Percentiles rank a stretch among this genome's conserved stretches.
Conservation (phyloP, 2,329 filamentous ascomycete species). For the Drechslera avenae region DNA sequence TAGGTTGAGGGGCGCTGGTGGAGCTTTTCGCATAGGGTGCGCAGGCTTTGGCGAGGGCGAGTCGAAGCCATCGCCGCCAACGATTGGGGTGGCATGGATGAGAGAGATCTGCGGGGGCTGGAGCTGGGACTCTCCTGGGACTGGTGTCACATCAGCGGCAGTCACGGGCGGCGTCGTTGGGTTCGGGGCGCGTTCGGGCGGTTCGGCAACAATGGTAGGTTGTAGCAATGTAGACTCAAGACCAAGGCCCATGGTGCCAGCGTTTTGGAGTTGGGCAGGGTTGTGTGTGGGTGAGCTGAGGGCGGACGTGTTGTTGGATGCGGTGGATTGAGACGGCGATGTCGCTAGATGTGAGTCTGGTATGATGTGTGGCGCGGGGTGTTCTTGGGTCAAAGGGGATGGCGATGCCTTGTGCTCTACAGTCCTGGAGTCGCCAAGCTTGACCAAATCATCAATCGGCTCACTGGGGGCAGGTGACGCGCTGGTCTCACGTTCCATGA, state of each 20-base stretch:
- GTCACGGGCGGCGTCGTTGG: slow-evolving; percentile 22
- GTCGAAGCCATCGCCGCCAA: slow-evolving; percentile 46
- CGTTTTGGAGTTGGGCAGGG: slow-evolving; percentile 37
- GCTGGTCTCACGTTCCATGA: slow-evolving; percentile 45
- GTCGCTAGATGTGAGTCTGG: slow-evolving; percentile 40
- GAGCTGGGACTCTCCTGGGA: slow-evolving; percentile 19
- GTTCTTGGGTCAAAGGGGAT: slow-evolving; percentile 23
- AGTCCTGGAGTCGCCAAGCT: slow-evolving; percentile 20
- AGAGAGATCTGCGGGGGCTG: slow-evolving; percentile 46
- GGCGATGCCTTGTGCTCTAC: slow-evolving; percentile 32
- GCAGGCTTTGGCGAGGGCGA: slow-evolving; percentile 39
- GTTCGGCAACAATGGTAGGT: slow-evolving; percentile 13
- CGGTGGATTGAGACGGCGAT: slow-evolving; percentile 39
- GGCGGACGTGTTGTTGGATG: slow-evolving; percentile 33
- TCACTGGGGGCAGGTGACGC: slow-evolving; percentile 46
- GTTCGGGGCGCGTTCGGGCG: slow-evolving; percentile 15
- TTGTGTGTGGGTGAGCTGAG: slow-evolving; percentile 43
- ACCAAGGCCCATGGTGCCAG: slow-evolving; percentile 31
- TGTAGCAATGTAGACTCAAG: slow-evolving; percentile 31
- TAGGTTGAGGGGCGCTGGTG: slow-evolving; percentile 83
- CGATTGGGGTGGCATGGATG: slow-evolving; percentile 47
- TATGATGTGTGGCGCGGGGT: slow-evolving; percentile 27
- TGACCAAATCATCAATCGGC: slow-evolving; percentile 35
- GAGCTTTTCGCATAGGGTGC: slow-evolving; percentile 72
- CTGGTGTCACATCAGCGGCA: slow-evolving; percentile 9